Evolutionary conservation across 768 basidiomycete genomes (phyloP).

Genomic region (Artomyces pyxidatus): DNA sequence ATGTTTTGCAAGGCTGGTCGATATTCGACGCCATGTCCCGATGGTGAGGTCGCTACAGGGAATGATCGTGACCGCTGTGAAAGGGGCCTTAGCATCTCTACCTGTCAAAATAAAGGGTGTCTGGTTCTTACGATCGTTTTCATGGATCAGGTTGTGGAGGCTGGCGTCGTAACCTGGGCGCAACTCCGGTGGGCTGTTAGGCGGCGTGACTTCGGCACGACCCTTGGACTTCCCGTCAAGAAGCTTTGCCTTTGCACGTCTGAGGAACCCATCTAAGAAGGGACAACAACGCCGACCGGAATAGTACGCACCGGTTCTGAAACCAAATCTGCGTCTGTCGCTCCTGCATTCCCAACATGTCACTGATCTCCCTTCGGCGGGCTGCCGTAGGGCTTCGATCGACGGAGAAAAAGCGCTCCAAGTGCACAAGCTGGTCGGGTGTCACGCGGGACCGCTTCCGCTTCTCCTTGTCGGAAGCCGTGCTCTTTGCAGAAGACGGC

Average conservation of each 20-base stretch:
- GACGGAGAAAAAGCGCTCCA: slow-evolving; percentile 60
- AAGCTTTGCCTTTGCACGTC: slow-evolving; percentile 77
- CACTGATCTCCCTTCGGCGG: slow-evolving; percentile 65
- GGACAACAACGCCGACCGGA: slow-evolving; percentile 3
- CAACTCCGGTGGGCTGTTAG: slow-evolving; percentile 45
- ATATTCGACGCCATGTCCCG: slow-evolving; percentile 73
- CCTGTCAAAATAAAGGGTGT: background rate
- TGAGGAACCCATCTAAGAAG: slow-evolving; percentile 20
- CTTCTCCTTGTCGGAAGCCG: slow-evolving; percentile 37
- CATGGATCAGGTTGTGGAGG: slow-evolving; percentile 59
- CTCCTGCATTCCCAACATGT: slow-evolving; percentile 72
- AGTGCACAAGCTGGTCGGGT: slow-evolving; percentile 67
- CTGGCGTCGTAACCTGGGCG: slow-evolving; percentile 48
- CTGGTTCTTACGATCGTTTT: slow-evolving; percentile 58
- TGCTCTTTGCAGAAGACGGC: slow-evolving; percentile 11
- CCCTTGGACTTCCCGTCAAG: slow-evolving; percentile 49
- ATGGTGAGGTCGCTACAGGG: slow-evolving; percentile 69
- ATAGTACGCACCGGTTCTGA: slow-evolving; percentile 58
- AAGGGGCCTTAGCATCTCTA: background rate
- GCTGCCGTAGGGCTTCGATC: slow-evolving; percentile 69
- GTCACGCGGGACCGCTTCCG: slow-evolving; percentile 74
- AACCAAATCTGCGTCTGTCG: slow-evolving; percentile 90
- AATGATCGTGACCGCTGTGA: slow-evolving; percentile 62
- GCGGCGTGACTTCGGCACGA: slow-evolving; percentile 30
- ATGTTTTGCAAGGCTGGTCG: slow-evolving; percentile 41